A percentile compares a stretch with the other conserved stretches of the same genome.
Conservation (phyloP, 441 rosid genomes). For the Mallotus japonicus region DNA sequence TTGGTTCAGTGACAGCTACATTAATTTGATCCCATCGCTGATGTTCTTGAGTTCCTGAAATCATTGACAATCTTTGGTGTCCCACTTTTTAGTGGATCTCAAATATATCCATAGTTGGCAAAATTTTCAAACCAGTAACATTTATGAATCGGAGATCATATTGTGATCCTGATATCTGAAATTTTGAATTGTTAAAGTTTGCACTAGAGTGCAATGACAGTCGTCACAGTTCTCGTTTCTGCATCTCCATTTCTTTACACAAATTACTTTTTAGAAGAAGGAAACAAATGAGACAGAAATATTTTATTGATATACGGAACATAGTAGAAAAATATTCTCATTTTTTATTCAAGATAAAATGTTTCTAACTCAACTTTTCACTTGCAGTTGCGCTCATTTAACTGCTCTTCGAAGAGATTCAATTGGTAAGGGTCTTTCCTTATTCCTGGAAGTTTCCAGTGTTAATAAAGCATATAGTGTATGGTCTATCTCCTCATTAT, state of each 20-base stretch:
- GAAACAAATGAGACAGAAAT: neutral
- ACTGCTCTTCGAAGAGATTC: conserved; percentile 91
- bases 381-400: conserved; percentile 88
- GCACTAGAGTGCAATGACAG: neutral
- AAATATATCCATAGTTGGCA: neutral
- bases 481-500: neutral
- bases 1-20: neutral
- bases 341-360: conserved; percentile 1
- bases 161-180: neutral
- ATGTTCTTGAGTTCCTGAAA: neutral
- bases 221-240: neutral
- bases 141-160: neutral
- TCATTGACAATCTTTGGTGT: neutral
- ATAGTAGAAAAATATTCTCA: neutral
- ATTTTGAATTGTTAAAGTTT: neutral
- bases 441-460: neutral
- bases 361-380: conserved; percentile 11
- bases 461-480: neutral
- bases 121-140: neutral
- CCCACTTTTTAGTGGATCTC: neutral
- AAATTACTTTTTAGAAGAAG: neutral
- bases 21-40: neutral
- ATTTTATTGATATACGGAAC: neutral
- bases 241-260: neutral
- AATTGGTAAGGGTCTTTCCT: conserved; percentile 54